Conservation (phyloP, 2,329 filamentous ascomycete genomes). For the Hymenoscyphus repandus region DNA sequence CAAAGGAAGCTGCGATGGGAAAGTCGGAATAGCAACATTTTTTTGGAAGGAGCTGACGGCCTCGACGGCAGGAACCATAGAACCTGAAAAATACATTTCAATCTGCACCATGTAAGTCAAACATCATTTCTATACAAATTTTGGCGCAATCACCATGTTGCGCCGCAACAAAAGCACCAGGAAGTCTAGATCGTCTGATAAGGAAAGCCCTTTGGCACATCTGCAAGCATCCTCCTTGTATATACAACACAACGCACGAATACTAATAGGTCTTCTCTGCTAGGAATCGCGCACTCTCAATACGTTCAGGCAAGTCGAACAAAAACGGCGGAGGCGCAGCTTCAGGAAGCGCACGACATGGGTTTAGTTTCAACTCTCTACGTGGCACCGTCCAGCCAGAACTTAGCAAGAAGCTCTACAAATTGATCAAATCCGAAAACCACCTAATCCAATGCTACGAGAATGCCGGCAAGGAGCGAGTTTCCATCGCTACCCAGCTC, state of each 20-base stretch:
- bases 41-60: conserved; percentile 15
- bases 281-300: conserved; percentile 70
- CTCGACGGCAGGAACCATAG: conserved; percentile 5
- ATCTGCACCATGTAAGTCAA: conserved; percentile 18
- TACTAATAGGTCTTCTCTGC: neutral
- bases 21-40: neutral
- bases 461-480: conserved; percentile 75
- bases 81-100: conserved; percentile 5
- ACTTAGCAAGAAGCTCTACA: conserved; percentile 81
- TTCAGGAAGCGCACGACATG: conserved; percentile 44
- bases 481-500: conserved; percentile 81
- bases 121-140: conserved; percentile 1
- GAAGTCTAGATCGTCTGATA: conserved; percentile 10
- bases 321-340: conserved; percentile 32
- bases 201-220: conserved; percentile 12
- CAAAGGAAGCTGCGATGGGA: conserved; percentile 1
- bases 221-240: conserved; percentile 1
- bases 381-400: conserved; percentile 82
- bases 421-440: conserved; percentile 93
- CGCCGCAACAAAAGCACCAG: conserved; percentile 11
- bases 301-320: conserved; percentile 48
- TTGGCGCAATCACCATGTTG: conserved; percentile 10
- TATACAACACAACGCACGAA: neutral
- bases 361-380: conserved; percentile 81
- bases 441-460: conserved; percentile 81